Evolutionary conservation across 2,329 filamentous ascomycete genomes (phyloP).

Genomic region (Penicillium sp.): DNA sequence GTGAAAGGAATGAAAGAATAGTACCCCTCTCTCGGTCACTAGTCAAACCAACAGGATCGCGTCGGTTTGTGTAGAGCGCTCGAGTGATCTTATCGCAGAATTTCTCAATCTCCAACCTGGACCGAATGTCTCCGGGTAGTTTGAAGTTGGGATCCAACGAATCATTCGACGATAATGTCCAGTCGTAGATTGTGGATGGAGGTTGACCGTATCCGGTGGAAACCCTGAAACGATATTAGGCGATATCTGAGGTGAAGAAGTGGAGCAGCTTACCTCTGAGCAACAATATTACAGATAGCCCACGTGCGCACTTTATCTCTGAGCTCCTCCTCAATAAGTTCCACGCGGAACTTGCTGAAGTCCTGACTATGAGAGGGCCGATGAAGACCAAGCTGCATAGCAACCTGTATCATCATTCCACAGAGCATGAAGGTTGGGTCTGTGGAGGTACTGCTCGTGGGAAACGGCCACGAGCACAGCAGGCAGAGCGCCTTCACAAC

Average conservation of each 20-base stretch:
- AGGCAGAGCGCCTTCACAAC: slow-evolving; percentile 67
- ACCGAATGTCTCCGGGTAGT: slow-evolving; percentile 56
- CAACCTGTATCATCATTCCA: slow-evolving; percentile 69
- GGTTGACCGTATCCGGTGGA: slow-evolving; percentile 72
- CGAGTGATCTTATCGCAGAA: slow-evolving; percentile 63
- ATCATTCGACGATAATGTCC: slow-evolving; percentile 55
- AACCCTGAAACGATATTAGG: slow-evolving; percentile 49
- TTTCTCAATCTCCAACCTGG: slow-evolving; percentile 60
- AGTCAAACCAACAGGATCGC: slow-evolving; percentile 57
- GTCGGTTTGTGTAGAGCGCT: slow-evolving; percentile 60
- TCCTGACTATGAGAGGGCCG: slow-evolving; percentile 66
- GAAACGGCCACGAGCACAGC: slow-evolving; percentile 68
- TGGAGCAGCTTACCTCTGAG: slow-evolving; percentile 58
- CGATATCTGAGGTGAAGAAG: not conserved
- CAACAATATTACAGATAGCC: slow-evolving; percentile 70
- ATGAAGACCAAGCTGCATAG: slow-evolving; percentile 70
- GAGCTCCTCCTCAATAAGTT: slow-evolving; percentile 65
- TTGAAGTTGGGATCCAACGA: slow-evolving; percentile 51
- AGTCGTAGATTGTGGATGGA: slow-evolving; percentile 65
- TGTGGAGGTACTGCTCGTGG: slow-evolving; percentile 65
- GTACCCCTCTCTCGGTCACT: slow-evolving; percentile 49
- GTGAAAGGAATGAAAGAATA: slow-evolving; percentile 50
- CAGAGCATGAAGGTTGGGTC: slow-evolving; percentile 70
- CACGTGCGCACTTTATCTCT: slow-evolving; percentile 68
- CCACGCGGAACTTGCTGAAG: slow-evolving; percentile 55